Conservation (phyloP, 495 filamentous ascomycete genomes). For the Xylaria curta region DNA sequence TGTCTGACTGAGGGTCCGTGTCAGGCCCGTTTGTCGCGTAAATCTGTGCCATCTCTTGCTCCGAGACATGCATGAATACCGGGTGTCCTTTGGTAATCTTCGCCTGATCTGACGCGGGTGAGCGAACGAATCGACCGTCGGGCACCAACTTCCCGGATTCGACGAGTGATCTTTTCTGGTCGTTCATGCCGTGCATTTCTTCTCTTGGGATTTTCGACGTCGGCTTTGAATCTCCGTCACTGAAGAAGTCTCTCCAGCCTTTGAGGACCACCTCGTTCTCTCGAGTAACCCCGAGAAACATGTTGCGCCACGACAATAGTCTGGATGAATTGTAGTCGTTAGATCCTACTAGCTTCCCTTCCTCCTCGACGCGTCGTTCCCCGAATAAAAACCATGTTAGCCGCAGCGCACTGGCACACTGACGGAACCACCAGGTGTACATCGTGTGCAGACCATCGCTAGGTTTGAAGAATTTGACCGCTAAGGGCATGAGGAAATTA, state of each 20-base stretch:
- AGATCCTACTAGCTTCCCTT: constrained; percentile 59
- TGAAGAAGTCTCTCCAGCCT: constrained; percentile 51
- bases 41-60: constrained; percentile 70
- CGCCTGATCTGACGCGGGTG: constrained; percentile 90
- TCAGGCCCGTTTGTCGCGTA: constrained; percentile 59
- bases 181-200: constrained; percentile 33
- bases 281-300: constrained; percentile 48
- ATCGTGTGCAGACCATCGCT: constrained; percentile 80
- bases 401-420: constrained; percentile 79
- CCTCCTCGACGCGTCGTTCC: constrained; percentile 79
- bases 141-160: constrained; percentile 52
- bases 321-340: constrained; percentile 34
- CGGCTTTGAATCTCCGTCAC: constrained; percentile 44
- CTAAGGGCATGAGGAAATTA: constrained; percentile 90
- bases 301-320: constrained; percentile 39
- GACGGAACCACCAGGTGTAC: constrained; percentile 96
- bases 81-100: constrained; percentile 82
- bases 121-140: constrained; percentile 85
- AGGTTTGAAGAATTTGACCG: constrained; percentile 81
- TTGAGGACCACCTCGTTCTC: constrained; percentile 43
- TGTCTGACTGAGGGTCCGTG: constrained; percentile 69
- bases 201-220: constrained; percentile 30
- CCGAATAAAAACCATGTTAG: constrained; percentile 93
- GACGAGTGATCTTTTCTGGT: constrained; percentile 50
- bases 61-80: constrained; percentile 83